Evolutionary conservation across 306 rosid genomes (phyloP).

Genomic region (Abrus precatorius): DNA sequence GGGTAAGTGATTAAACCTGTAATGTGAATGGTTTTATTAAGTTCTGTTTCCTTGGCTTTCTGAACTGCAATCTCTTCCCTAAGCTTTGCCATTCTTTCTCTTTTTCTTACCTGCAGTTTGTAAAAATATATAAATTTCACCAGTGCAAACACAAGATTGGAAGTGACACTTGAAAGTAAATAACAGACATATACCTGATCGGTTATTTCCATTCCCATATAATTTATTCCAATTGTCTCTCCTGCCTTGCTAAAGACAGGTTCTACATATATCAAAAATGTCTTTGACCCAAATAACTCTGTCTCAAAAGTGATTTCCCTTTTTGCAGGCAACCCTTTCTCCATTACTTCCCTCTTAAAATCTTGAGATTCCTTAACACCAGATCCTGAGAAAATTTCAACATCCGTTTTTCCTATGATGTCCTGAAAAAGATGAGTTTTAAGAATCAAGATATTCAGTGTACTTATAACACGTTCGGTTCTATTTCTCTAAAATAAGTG

Average conservation of each 20-base stretch:
- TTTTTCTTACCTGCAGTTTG: conserved; percentile 80
- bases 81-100: conserved; percentile 91
- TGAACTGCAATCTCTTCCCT: conserved; percentile 95
- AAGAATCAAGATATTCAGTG: conserved; percentile 19
- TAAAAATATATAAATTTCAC: conserved; percentile 28
- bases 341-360: conserved; percentile 95
- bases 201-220: conserved; percentile 99
- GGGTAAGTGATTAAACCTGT: conserved; percentile 68
- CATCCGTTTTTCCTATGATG: conserved; percentile 96
- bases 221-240: conserved; percentile 92
- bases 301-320: conserved; percentile 95
- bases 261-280: conserved; percentile 91
- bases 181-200: conserved; percentile 72
- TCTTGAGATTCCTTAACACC: conserved; percentile 98
- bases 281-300: conserved; percentile 82
- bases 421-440: conserved; percentile 60
- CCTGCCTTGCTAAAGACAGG: conserved; percentile 99
- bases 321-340: conserved; percentile 89
- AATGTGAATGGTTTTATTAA: conserved; percentile 94
- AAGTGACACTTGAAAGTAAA: conserved; percentile 21
- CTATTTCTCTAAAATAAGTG: no score
- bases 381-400: conserved; percentile 91
- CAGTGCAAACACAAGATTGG: conserved; percentile 33
- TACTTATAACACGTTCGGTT: not conserved
- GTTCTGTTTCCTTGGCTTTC: conserved; percentile 95